Base-by-base conservation (phyloP, 768 basidiomycete species). In the Pulveroboletus sp. region DNA sequence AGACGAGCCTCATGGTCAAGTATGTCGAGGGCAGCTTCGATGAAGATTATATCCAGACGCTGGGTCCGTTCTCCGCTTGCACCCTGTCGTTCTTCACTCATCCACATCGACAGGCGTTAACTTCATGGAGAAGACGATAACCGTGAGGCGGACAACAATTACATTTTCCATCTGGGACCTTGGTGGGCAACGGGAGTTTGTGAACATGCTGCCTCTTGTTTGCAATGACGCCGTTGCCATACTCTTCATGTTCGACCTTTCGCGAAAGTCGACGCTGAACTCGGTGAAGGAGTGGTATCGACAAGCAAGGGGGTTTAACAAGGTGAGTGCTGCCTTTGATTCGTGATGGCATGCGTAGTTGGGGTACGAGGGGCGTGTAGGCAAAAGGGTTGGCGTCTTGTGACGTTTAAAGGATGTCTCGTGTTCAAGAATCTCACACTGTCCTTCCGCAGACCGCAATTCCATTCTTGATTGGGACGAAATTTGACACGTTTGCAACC, bases 91-190 rank as follows among this genome's bases (percentile, higher is more conserved):
- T 40, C 45, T 12, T 41, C 38, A 14, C 51, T 61, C 51, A 65
- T 38, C 36, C 19, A 16, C 6, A 40, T 12, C 14, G 1, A 14
- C 56, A 79, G 91, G 95, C 76, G 94, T 97, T 75, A 97, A 97
- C 72, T 98, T 98, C 71, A 98, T 98, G 97, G 95, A 99, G 77
- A 99, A 99, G 78, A 97, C 95, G 14, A 97, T 99, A 62, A 89
- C 90, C 47, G 95, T 99, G 58, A 85, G 97, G 59, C 87, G 94
- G 69, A 98, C 97, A 50, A 97, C 95, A 47, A 98, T 99, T 70
- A 97, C 95, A 3, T 98, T 99, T 75, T 97, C 94, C 56, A 97
- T 98, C 70, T 99, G 97, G 94, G 94, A 97, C 76, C 75, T 97
- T 49, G 94, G 94, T 56, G 94, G 92, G 40, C 95, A 99, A 68